These are phyloP conservation scores for Rosa lucieae DNA, from an alignment of 306 rosid species.

Conservation along the genomic window DNA sequence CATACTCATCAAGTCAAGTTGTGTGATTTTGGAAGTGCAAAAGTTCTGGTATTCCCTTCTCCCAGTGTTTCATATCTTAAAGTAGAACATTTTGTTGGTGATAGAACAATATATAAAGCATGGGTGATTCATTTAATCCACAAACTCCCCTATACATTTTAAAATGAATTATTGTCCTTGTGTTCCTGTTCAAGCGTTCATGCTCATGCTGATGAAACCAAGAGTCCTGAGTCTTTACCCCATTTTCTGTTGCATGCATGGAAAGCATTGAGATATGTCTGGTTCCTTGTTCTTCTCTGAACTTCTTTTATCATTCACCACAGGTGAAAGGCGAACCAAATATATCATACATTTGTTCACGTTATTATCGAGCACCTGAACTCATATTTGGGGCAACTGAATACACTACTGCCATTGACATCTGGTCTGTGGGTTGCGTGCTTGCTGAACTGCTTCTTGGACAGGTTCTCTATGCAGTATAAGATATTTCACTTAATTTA, in stretches of 20 bases:
- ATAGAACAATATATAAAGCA: neutral
- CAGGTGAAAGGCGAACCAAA: conserved; percentile 78
- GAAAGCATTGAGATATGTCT: neutral
- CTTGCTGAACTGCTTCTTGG: conserved; percentile 68
- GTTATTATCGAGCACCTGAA: conserved; percentile 76
- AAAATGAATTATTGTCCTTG: neutral
- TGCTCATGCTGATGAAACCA: neutral
- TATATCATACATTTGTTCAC: conserved; percentile 71
- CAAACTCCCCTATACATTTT: neutral
- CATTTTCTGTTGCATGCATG: neutral
- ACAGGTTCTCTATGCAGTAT: conserved; percentile 43
- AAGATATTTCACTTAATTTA: conserved; percentile 2
- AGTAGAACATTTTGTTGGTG: neutral
- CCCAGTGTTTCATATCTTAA: conserved; percentile 11
- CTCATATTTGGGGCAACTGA: conserved; percentile 75
- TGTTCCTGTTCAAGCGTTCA: conserved; percentile 4
- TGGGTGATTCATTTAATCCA: neutral
- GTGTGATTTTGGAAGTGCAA: conserved; percentile 80
- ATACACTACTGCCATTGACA: conserved; percentile 68
- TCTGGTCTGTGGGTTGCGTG: conserved; percentile 76
- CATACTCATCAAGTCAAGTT: conserved; percentile 68
- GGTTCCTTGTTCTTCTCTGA: conserved; percentile 9
- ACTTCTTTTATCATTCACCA: conserved; percentile 8
- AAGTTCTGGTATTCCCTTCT: conserved; percentile 61
- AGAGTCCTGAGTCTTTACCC: neutral